phyloP scores from a whole-genome alignment of 129 eudicot genomes.

The Flaveria robusta region DNA sequence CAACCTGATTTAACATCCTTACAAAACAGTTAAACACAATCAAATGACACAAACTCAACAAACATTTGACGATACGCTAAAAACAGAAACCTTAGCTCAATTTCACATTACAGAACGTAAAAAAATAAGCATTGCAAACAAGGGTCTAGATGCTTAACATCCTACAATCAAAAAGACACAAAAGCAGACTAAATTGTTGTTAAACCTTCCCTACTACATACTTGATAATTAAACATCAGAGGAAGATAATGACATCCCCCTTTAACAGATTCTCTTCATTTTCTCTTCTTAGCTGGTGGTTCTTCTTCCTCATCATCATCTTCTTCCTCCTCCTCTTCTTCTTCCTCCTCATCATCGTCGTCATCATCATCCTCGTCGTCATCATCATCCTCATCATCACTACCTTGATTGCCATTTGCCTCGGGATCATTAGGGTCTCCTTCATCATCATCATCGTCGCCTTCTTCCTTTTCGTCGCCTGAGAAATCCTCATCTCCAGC shows the following conservation, averaged over 20 bases:
- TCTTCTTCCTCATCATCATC: constrained; percentile 71
- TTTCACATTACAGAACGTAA: background rate
- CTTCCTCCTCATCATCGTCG: constrained; percentile 31
- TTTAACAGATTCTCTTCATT: constrained; percentile 37
- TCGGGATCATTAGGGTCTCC: constrained; percentile 62
- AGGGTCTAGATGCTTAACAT: constrained; percentile 23
- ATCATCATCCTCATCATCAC: constrained; percentile 56
- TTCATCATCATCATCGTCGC: constrained; percentile 44
- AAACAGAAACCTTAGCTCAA: background rate
- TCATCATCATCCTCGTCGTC: constrained; percentile 61
- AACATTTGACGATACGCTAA: background rate
- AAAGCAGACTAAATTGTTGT: constrained; percentile 23
- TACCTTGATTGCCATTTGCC: constrained; percentile 72
- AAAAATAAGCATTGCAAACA: constrained; percentile 4
- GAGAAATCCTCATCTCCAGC: constrained; percentile 89
- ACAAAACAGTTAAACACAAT: no score
- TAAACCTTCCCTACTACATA: constrained; percentile 37
- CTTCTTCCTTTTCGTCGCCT: constrained; percentile 72
- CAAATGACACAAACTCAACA: background rate
- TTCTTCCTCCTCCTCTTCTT: constrained; percentile 54
- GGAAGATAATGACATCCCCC: constrained; percentile 8
- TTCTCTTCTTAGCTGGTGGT: constrained; percentile 97
- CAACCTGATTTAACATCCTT: no score
- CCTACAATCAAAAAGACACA: constrained; percentile 29
- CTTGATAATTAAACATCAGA: constrained; percentile 31